Evolutionary conservation across 192 early-diverging fungal genomes (phyloP).

Genomic region (Dimargaris xerosporica): DNA sequence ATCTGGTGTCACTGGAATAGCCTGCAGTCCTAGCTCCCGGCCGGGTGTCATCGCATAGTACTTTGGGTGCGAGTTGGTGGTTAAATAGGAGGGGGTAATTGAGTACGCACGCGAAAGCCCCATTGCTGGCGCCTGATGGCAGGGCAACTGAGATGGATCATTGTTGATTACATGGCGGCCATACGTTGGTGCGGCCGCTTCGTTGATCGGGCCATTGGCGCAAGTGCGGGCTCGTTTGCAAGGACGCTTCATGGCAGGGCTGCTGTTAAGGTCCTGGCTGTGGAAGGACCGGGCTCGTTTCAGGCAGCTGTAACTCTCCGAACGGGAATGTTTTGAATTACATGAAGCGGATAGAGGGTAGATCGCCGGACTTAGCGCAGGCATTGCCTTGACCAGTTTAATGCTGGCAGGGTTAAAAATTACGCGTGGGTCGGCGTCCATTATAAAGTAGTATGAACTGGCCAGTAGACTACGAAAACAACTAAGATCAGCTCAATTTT

Average conservation of each 20-base stretch:
- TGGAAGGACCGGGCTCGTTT: not conserved
- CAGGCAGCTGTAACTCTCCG: not conserved
- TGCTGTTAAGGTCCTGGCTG: conserved; percentile 18
- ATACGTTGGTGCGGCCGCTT: too few species aligned
- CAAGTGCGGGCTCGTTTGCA: not conserved
- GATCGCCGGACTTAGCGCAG: conserved; percentile 6
- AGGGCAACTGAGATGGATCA: too few species aligned
- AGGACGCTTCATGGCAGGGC: conserved; percentile 11
- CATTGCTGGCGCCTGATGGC: too few species aligned
- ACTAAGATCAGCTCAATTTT: too few species aligned
- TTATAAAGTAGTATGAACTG: not conserved
- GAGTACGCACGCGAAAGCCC: too few species aligned
- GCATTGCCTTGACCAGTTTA: not conserved
- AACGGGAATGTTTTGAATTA: not conserved
- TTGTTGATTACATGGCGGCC: too few species aligned
- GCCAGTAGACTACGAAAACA: too few species aligned
- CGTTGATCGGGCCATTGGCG: not conserved
- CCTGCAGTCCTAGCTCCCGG: too few species aligned
- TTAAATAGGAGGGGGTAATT: too few species aligned
- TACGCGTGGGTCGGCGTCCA: conserved; percentile 2
- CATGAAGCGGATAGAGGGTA: not conserved
- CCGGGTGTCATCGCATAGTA: too few species aligned
- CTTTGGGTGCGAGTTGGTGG: too few species aligned
- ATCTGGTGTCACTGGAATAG: too few species aligned
- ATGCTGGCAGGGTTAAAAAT: conserved; percentile 4